Conservation (phyloP, 768 basidiomycete genomes). For the Artomyces pyxidatus region DNA sequence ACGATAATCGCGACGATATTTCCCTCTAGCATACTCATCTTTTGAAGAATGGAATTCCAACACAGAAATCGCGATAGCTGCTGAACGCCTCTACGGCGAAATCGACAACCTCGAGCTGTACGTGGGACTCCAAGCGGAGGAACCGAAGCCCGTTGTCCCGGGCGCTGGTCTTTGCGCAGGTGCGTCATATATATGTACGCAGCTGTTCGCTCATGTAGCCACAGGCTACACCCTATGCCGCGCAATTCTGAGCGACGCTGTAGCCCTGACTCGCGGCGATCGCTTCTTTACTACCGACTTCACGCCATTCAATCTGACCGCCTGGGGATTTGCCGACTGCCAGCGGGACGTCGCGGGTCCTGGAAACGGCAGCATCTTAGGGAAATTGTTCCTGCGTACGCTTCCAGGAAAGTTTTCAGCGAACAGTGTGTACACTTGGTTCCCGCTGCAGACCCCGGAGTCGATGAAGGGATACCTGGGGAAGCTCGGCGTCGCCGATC, state of each 20-base stretch:
- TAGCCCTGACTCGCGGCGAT: conserved; percentile 80
- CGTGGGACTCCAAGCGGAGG: conserved; percentile 73
- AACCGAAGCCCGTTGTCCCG: conserved; percentile 62
- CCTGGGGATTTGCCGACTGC: conserved; percentile 82
- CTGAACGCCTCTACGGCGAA: conserved; percentile 70
- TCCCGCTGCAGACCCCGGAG: conserved; percentile 76
- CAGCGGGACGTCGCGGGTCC: conserved; percentile 64
- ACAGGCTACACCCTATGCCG: conserved; percentile 75
- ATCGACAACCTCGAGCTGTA: conserved; percentile 77
- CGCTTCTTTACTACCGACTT: conserved; percentile 76
- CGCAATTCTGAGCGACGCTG: conserved; percentile 80
- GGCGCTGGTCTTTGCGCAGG: conserved; percentile 85
- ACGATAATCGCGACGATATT: neutral
- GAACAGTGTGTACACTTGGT: conserved; percentile 74
- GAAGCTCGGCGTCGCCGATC: conserved; percentile 42
- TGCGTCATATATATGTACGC: conserved; percentile 24
- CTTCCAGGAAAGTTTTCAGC: conserved; percentile 61
- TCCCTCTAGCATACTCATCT: conserved; percentile 43
- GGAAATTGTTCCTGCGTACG: conserved; percentile 66
- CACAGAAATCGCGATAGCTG: conserved; percentile 56
- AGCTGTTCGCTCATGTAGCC: neutral
- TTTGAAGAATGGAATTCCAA: conserved; percentile 83
- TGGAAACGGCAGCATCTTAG: conserved; percentile 72
- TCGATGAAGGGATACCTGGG: conserved; percentile 53
- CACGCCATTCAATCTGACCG: conserved; percentile 71